These are phyloP conservation scores for Stephanodiscus minutulus DNA, from an alignment of 108 stramenopile species.

Conservation along the genomic window DNA sequence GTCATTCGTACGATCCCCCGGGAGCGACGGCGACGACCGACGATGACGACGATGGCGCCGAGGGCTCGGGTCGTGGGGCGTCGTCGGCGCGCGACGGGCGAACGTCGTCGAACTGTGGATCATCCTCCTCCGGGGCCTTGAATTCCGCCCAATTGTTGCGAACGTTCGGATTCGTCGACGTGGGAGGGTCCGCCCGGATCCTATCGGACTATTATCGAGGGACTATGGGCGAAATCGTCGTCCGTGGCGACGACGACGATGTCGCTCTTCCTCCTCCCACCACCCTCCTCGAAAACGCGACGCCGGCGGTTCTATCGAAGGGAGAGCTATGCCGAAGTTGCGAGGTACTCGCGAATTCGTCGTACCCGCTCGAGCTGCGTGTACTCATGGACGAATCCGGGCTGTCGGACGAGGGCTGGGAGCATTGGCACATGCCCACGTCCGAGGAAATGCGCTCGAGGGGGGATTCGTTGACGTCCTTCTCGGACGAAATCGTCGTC, in stretches of 20 bases:
- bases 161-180: constrained; percentile 86
- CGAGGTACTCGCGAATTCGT: constrained; percentile 21
- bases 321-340: constrained; percentile 55
- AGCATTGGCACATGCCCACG: constrained; percentile 44
- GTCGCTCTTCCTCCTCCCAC: not conserved
- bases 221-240: too few species aligned
- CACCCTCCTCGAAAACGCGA: constrained; percentile 8
- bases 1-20: constrained; percentile 70
- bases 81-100: not conserved
- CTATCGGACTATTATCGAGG: constrained; percentile 1
- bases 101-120: too few species aligned
- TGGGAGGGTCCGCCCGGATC: constrained; percentile 6
- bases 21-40: constrained; percentile 4
- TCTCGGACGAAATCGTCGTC: constrained; percentile 49
- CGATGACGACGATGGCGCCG: too few species aligned
- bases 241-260: not conserved
- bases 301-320: constrained; percentile 57
- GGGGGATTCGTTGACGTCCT: constrained; percentile 2
- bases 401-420: constrained; percentile 42
- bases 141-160: constrained; percentile 74
- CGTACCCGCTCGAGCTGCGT: constrained; percentile 34
- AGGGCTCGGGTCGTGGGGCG: too few species aligned
- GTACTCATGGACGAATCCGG: constrained; percentile 37
- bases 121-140: constrained; percentile 28
- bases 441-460: constrained; percentile 1